phyloP scores from a whole-genome alignment of 257 asterid genomes.

The Fraxinus excelsior region DNA sequence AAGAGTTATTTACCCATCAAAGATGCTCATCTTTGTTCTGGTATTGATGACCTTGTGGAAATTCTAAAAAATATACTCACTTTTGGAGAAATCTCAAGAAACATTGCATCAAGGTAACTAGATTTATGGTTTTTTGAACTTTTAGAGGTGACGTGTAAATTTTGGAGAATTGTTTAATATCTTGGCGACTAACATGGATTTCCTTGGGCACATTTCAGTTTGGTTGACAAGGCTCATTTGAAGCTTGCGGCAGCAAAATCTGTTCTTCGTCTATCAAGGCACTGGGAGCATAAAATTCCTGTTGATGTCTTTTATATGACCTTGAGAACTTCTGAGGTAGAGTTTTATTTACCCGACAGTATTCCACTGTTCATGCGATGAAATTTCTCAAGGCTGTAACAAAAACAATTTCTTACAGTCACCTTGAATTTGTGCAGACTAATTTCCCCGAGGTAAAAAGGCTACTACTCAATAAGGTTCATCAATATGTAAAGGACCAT shows the following conservation, averaged over 20 bases:
- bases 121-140: constrained; percentile 1
- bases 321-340: constrained; percentile 82
- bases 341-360: constrained; percentile 23
- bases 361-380: constrained; percentile 19
- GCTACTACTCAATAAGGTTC: constrained; percentile 71
- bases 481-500: constrained; percentile 88
- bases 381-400: constrained; percentile 9
- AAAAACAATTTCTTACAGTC: constrained; percentile 21
- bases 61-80: constrained; percentile 72
- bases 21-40: constrained; percentile 89
- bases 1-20: constrained; percentile 94
- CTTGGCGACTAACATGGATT: constrained; percentile 26
- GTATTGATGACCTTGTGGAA: constrained; percentile 71
- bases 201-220: constrained; percentile 50
- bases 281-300: constrained; percentile 96
- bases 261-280: constrained; percentile 87
- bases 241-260: constrained; percentile 98
- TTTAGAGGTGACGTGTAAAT: not conserved
- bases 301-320: constrained; percentile 76
- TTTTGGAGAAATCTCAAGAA: constrained; percentile 70
- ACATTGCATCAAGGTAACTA: constrained; percentile 73
- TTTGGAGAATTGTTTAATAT: not conserved
- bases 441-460: constrained; percentile 76
- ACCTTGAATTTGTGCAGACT: constrained; percentile 44
- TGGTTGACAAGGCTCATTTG: constrained; percentile 84